Conservation (phyloP, 2,329 filamentous ascomycete genomes). For the Calonectria pauciramosa region DNA sequence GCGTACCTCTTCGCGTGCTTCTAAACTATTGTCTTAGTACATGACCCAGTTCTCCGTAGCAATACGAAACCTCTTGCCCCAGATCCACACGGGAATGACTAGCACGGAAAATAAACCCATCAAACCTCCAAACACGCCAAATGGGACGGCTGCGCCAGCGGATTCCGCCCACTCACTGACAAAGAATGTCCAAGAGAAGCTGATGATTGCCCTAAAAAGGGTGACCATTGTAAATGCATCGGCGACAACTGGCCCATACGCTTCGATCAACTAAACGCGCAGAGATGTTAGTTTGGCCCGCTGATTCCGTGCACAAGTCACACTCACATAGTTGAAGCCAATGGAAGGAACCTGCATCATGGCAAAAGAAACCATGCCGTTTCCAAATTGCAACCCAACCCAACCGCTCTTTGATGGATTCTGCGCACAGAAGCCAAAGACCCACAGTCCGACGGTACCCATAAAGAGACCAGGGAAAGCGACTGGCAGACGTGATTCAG, state of each 20-base stretch:
- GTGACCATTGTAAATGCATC: slow-evolving; percentile 69
- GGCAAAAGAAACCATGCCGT: slow-evolving; percentile 54
- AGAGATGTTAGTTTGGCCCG: not conserved
- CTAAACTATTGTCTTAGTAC: not conserved
- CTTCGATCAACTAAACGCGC: slow-evolving; percentile 60
- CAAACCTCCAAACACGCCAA: slow-evolving; percentile 66
- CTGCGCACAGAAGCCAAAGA: slow-evolving; percentile 55
- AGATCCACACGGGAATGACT: slow-evolving; percentile 51
- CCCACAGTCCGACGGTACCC: slow-evolving; percentile 50
- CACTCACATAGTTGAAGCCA: slow-evolving; percentile 56
- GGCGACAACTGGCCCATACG: slow-evolving; percentile 60
- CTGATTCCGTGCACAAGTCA: not conserved
- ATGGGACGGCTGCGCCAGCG: slow-evolving; percentile 60
- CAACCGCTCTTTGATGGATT: slow-evolving; percentile 47
- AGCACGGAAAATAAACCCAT: slow-evolving; percentile 63
- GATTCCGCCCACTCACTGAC: slow-evolving; percentile 61
- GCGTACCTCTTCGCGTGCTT: not conserved
- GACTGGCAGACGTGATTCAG: slow-evolving; percentile 50
- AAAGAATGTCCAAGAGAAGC: slow-evolving; percentile 69
- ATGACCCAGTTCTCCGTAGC: slow-evolving; percentile 39
- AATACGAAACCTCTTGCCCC: slow-evolving; percentile 54
- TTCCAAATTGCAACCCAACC: slow-evolving; percentile 52
- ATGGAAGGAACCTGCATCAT: slow-evolving; percentile 55
- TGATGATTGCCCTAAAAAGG: slow-evolving; percentile 61
- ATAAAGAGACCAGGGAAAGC: slow-evolving; percentile 48